Base-by-base conservation (phyloP, 768 basidiomycete species). In the Leccinum disarticulatum region DNA sequence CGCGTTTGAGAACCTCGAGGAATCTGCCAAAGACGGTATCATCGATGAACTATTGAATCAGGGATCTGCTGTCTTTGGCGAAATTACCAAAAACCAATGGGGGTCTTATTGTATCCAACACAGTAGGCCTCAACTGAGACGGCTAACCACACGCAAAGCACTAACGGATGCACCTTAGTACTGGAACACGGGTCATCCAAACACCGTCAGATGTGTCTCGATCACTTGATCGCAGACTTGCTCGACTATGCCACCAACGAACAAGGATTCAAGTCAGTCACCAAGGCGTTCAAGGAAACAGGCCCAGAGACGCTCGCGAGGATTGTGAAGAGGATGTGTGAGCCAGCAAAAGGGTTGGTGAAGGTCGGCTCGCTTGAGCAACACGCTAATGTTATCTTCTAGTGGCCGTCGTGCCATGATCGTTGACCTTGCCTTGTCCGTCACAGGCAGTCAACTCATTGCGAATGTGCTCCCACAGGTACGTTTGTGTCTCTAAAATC, bases 51-150 rank as follows among this genome's bases (percentile, higher is more conserved):
- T 93, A n/a, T 81, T 93, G 58, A 87, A 88, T 60, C 85, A 89
- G 57, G 90, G 90, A 14, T 71, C 81, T 2, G 70, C 69, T 1
- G 79, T 88, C 27, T 93, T 93, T 63, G 79, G 82, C 22, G 88
- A 92, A 64, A 90, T 93, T 17, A 80, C 87, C 19, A 92, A 90
- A 77, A 94, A 85, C 61, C 91, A 93, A 69, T 94, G 91, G 91
- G 92, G 92, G 11, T 88, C 90, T 1, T 93, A 92, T 66, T 93
- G 91, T 70, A 80, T 93, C 28, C 90, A 92, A 64, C 91, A 92
- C 59, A 91, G 91, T 92, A 64, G 57, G 90, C 74, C 10, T 57
- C 43, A 46, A 46, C n/a, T 8, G n/a, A 46, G 17, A 22, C 7
- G 36, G 50, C 41, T 54, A n/a, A 27, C 31, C 25, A n/a, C 33